These are phyloP conservation scores for Lignosus rhinocerotis DNA, from an alignment of 1,284 basidiomycete species.

Conservation along the genomic window DNA sequence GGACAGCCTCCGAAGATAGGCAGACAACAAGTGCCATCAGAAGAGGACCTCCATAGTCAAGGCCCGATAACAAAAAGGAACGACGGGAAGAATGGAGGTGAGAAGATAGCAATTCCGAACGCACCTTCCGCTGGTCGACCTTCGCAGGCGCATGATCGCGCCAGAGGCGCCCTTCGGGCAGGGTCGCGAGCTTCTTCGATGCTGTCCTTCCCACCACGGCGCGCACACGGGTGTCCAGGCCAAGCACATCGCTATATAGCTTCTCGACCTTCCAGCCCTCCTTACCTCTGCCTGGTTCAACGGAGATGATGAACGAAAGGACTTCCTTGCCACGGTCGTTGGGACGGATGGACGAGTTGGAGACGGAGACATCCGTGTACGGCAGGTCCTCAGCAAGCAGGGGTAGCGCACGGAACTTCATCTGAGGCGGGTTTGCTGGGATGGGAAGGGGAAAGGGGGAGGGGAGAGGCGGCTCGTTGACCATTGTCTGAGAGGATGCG, in stretches of 20 bases:
- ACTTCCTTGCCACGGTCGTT: slow-evolving; percentile 89
- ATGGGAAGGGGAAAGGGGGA: slow-evolving; percentile 33
- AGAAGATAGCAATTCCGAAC: slow-evolving; percentile 27
- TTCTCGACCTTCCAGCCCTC: slow-evolving; percentile 92
- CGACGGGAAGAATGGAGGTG: not conserved
- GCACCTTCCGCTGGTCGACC: slow-evolving; percentile 91
- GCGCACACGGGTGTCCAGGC: slow-evolving; percentile 74
- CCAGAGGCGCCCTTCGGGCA: slow-evolving; percentile 94
- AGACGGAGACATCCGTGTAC: slow-evolving; percentile 60
- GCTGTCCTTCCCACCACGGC: slow-evolving; percentile 67
- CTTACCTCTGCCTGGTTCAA: slow-evolving; percentile 65
- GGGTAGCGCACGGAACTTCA: slow-evolving; percentile 67
- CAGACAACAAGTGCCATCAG: not conserved
- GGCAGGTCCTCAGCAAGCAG: slow-evolving; percentile 69
- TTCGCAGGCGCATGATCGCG: slow-evolving; percentile 96
- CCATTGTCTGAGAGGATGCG: slow-evolving; percentile 18
- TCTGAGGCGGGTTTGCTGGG: slow-evolving; percentile 24
- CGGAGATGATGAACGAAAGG: slow-evolving; percentile 76
- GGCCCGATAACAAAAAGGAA: not conserved
- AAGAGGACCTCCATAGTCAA: not conserved
- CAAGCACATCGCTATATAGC: slow-evolving; percentile 87
- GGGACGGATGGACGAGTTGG: slow-evolving; percentile 76
- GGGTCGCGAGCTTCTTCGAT: slow-evolving; percentile 73
- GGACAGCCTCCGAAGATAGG: slow-evolving; percentile 7
- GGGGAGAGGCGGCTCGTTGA: slow-evolving; percentile 18